Evolutionary conservation across 202 grass and related monocot species (phyloP), one percentile per base, ranked within the genome.

Genomic region (Brachypodium distachyon): DNA sequence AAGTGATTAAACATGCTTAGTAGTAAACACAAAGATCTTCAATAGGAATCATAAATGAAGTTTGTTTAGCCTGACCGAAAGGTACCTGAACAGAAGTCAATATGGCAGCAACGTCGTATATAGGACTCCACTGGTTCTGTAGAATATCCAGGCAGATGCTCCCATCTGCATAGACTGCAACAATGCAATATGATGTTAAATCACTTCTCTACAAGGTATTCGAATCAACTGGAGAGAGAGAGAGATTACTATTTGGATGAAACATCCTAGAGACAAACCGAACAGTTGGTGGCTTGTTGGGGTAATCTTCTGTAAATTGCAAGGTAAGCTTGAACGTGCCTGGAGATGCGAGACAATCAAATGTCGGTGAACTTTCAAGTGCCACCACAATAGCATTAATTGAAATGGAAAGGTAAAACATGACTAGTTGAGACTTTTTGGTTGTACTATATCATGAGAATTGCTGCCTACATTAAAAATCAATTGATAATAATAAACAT

Each of bases 21-120:
- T 37, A 55, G 27, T 56, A 44, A 26, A 36, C 33, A 55, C 36
- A 46, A 47, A 16, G 19, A 8, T 26, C 40, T 74, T 67, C 17
- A 73, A 42, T 48, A 26, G 26, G 16, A 14, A 38, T 70, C 25
- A 14, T 2, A 16, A 25, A 48, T 46, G 39, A 25, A 77, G 29
- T 57, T 26, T 76, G 27, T 6, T 10, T 49, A 75, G 29, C 48
- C n/a, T 4, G 8, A 29, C 32, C 26, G 62, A 46, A 16, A 41
- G 25, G 32, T 72, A 91, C 89, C 89, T 91, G 89, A 76, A 91
- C 67, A 67, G 89, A 91, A 75, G 89, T 91, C 82, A 91, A 81
- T 79, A 91, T 91, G 41, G 89, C 89, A 82, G 85, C 89, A 82
- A 91, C 89, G 25, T 91, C 89, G 79, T 91, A 91, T 73, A 91